Percentiles rank a stretch among this genome's conserved stretches.
phyloP scores from a whole-genome alignment of 2,329 filamentous ascomycete genomes.

The Sporothrix brasiliensis region DNA sequence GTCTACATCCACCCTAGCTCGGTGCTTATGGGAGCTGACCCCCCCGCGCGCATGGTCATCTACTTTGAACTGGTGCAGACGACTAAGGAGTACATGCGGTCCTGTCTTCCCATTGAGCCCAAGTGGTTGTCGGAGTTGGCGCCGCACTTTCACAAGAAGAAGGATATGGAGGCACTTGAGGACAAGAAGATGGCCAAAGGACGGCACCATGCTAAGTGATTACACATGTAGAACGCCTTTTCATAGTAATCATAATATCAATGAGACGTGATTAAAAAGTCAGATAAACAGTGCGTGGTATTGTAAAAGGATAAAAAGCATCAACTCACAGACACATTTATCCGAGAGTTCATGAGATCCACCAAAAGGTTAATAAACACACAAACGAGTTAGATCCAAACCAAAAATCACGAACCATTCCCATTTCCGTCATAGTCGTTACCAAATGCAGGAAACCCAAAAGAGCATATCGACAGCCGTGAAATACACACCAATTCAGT shows the following conservation, averaged over 20 bases:
- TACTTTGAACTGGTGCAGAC: constrained; percentile 84
- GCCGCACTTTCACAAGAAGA: constrained; percentile 92
- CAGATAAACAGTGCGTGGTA: not conserved
- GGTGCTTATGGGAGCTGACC: constrained; percentile 76
- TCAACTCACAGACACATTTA: no score
- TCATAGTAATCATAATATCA: constrained; percentile 9
- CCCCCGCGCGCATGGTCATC: constrained; percentile 77
- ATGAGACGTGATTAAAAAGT: not conserved
- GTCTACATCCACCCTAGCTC: constrained; percentile 91
- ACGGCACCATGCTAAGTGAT: constrained; percentile 24
- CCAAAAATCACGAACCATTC: not conserved
- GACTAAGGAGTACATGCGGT: constrained; percentile 90
- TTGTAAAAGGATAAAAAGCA: not conserved
- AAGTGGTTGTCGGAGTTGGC: constrained; percentile 88
- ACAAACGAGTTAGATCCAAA: not conserved
- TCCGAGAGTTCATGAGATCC: not conserved
- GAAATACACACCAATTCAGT: not conserved
- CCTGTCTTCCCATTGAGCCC: constrained; percentile 79
- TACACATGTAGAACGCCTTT: not conserved
- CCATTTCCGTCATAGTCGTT: constrained; percentile 15
- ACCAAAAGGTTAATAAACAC: not conserved
- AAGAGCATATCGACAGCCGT: not conserved
- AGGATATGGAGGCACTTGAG: constrained; percentile 81
- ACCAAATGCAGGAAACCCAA: not conserved
- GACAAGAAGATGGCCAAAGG: constrained; percentile 64